Base-by-base conservation (phyloP, 2,329 filamentous ascomycete species). In the Metarhizium sp. region DNA sequence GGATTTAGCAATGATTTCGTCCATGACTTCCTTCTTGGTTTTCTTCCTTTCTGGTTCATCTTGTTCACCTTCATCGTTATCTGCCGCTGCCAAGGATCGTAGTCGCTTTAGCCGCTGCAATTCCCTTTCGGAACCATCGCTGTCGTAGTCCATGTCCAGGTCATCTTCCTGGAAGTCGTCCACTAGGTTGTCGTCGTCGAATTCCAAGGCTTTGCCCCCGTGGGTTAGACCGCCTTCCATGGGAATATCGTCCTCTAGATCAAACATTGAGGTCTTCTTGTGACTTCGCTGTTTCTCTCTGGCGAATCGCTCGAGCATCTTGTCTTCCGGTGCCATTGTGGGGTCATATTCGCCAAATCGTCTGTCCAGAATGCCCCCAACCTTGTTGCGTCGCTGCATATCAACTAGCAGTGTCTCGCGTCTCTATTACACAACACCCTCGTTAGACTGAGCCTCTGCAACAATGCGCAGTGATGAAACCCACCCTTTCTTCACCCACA, bases 291-390 rank as follows among this genome's bases (percentile, higher is more conserved):
- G 86, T 70, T 94, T 94, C 73, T 96, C 94, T 64, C 85, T 78
- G 48, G 92, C 89, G 67, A 95, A 99, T 66, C 94, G 82, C 71
- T 96, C 89, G 61, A 94, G 81, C 74, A 94, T 94, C 68, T 88
- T 88, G 66, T 97, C 90, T 67, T 99, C 94, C 2, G 91, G 86
- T 3, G 90, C 90, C 90, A 99, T 92, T 13, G 85, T 88, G 11
- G 91, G 89, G 69, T 99, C 92, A 66, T 95, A 88, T 75, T 99
- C 95, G 71, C 95, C 94, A 65, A 99, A 96, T 64, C 94, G 86
- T 65, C 90, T 84, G 78, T 99, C 94, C 53, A 96, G 73, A 59
- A 99, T 90, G 4, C 92, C 92, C 60, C 94, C 94, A 20, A 92
- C 86, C 71, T 96, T 96, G 69, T 95, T 92, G 43, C 90, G 83